Evolutionary conservation across 2,329 filamentous ascomycete species (phyloP).

Genomic region (Cyclaneusma minus): DNA sequence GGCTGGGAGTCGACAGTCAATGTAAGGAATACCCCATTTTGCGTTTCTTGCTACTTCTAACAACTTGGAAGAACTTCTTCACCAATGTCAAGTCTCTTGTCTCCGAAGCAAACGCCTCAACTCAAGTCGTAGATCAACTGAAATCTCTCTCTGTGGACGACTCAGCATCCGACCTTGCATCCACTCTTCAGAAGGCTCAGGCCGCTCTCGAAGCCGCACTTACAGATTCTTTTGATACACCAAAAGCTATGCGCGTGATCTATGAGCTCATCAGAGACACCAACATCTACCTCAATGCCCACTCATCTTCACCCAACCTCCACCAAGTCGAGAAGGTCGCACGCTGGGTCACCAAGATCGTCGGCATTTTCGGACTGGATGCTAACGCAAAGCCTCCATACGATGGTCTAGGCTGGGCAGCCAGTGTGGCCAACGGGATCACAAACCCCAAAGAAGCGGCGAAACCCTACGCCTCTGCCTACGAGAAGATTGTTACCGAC

Average conservation of each 20-base stretch:
- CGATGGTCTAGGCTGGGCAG: constrained; percentile 40
- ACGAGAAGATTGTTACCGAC: constrained; percentile 29
- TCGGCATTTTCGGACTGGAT: constrained; percentile 74
- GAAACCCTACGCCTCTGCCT: constrained; percentile 29
- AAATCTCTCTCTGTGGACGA: constrained; percentile 20
- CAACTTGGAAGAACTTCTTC: constrained; percentile 35
- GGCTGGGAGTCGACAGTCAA: constrained; percentile 71
- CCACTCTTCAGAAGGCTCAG: constrained; percentile 32
- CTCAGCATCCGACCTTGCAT: constrained; percentile 35
- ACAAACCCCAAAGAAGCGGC: constrained; percentile 28
- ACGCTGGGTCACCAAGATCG: constrained; percentile 68
- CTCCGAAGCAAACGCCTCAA: constrained; percentile 24
- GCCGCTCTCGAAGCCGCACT: constrained; percentile 43
- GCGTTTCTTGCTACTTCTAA: constrained; percentile 4
- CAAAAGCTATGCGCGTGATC: constrained; percentile 62
- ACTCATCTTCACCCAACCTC: constrained; percentile 29
- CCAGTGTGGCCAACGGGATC: constrained; percentile 20
- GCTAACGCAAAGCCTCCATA: constrained; percentile 32
- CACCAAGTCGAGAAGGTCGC: constrained; percentile 40
- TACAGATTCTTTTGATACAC: constrained; percentile 78
- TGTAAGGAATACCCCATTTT: constrained; percentile 20
- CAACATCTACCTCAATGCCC: constrained; percentile 42
- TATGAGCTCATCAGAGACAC: constrained; percentile 63
- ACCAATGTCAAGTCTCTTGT: constrained; percentile 38
- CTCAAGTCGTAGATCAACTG: constrained; percentile 11